These are phyloP conservation scores for Fraxinus platypoda DNA, from an alignment of 305 asterid genomes.

Conservation along the genomic window DNA sequence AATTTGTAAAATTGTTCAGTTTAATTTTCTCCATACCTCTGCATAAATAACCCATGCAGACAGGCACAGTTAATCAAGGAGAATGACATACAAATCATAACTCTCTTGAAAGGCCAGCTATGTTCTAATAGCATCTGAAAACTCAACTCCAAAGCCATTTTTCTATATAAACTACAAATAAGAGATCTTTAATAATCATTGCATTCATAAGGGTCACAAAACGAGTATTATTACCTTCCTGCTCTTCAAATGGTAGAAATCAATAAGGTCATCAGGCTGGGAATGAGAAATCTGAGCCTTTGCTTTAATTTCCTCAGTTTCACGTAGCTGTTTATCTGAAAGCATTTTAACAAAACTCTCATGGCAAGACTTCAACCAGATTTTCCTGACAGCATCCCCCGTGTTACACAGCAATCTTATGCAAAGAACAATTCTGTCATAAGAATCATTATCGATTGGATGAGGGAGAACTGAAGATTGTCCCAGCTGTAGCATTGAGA, in stretches of 20 bases:
- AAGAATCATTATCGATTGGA: slow-evolving; percentile 53
- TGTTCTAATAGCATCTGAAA: background rate
- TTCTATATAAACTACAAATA: background rate
- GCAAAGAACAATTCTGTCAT: slow-evolving; percentile 48
- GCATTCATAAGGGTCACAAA: slow-evolving; percentile 3
- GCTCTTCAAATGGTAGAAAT: slow-evolving; percentile 57
- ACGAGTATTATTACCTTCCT: slow-evolving; percentile 39
- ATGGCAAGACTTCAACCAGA: slow-evolving; percentile 53
- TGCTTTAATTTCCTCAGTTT: slow-evolving; percentile 54
- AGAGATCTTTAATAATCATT: background rate
- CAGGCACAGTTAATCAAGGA: background rate
- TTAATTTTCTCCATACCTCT: background rate
- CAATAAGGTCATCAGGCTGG: slow-evolving; percentile 59
- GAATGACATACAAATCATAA: background rate
- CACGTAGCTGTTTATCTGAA: slow-evolving; percentile 51
- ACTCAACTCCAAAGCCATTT: background rate
- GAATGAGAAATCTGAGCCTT: slow-evolving; percentile 46
- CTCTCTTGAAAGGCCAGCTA: background rate
- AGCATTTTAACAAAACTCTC: slow-evolving; percentile 55
- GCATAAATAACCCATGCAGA: background rate
- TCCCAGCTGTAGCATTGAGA: slow-evolving; percentile 54
- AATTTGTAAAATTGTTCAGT: background rate
- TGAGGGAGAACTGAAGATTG: slow-evolving; percentile 54
- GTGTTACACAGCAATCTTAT: slow-evolving; percentile 42
- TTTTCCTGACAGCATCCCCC: slow-evolving; percentile 42